Evolutionary conservation across 1,284 basidiomycete species (phyloP), one percentile per base, ranked within the genome.

Genomic region (Ustilago xerochloae): DNA sequence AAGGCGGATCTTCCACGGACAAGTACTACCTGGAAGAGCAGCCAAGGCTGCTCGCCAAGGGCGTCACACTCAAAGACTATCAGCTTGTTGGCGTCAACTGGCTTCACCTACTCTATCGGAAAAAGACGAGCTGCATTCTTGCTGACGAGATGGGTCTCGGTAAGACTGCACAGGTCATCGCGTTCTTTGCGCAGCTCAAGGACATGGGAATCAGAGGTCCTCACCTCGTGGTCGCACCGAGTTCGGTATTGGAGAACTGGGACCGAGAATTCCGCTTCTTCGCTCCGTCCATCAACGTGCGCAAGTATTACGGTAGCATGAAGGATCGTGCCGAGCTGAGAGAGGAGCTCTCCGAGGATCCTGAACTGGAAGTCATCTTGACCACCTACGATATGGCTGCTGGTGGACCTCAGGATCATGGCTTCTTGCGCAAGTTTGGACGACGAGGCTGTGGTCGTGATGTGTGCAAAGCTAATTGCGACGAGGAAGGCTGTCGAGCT

Each of bases 161-260:
- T 29, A 99, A 99, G 87, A 99, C 96, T 1, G 92, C 94, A 24
- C 96, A 99, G 86, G 96, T 99, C 56, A 98, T 99, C 81, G 92
- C 94, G 55, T 97, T 99, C 87, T 89, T 99, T 59, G 92, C 95
- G 2, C 89, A 92, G 76, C 87, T 98, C 62, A 94, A 93, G 83
- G 90, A 93, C 78, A 88, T 87, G 55, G 91, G 91, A 13, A 88
- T 88, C 51, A 94, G 57, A 9, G 78, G 96, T 0, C 94, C 95
- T 18, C 94, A 98, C 86, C 89, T 99, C 32, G 89, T 99, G 60
- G 90, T 99, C 69, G 97, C 98, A 6, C 81, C 80, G 15, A 94
- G 95, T 1, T 99, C 96, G 3, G 98, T 95, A 0, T 87, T 99
- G 22, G 97, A 99, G 85, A 99, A 99, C 82, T 99, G 97, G 97